A percentile compares a stretch with the other conserved stretches of the same genome.
These are phyloP conservation scores for Cladosporium sp. DNA, from an alignment of 2,329 filamentous ascomycete genomes.

Conservation along the genomic window DNA sequence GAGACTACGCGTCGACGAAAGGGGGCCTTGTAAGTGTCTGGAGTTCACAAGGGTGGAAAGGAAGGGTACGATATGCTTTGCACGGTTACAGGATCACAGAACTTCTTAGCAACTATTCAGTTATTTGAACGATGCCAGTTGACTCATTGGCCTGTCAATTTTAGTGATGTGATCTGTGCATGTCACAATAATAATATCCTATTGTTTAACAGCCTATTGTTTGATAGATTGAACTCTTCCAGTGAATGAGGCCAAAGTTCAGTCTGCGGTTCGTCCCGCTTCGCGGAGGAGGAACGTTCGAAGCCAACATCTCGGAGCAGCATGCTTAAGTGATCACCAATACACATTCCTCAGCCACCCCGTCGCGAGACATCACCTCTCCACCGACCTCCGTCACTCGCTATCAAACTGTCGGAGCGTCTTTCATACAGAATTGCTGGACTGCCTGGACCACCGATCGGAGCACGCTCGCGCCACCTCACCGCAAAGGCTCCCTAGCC, in stretches of 20 bases:
- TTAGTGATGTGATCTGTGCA: too few species aligned
- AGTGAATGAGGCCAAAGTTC: background rate
- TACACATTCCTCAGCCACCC: background rate
- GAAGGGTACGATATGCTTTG: background rate
- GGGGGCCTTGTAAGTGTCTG: too few species aligned
- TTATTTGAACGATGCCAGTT: background rate
- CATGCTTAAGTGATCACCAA: background rate
- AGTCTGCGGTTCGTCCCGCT: background rate
- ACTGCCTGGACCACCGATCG: background rate
- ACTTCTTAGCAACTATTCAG: background rate
- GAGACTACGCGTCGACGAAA: too few species aligned
- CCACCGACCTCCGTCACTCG: slow-evolving; percentile 6
- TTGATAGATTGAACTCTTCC: too few species aligned
- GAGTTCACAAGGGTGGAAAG: too few species aligned
- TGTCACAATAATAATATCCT: too few species aligned
- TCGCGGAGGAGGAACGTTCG: slow-evolving; percentile 6
- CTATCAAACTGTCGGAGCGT: background rate
- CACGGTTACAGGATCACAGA: background rate
- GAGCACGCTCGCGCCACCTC: background rate
- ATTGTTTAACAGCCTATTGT: too few species aligned
- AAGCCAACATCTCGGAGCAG: slow-evolving; percentile 9
- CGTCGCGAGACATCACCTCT: background rate
- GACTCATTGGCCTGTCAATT: background rate
- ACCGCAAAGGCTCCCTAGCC: background rate
- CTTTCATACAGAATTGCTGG: background rate